Evolutionary conservation across 257 asterid species (phyloP).

Genomic region (Solanum virginianum): DNA sequence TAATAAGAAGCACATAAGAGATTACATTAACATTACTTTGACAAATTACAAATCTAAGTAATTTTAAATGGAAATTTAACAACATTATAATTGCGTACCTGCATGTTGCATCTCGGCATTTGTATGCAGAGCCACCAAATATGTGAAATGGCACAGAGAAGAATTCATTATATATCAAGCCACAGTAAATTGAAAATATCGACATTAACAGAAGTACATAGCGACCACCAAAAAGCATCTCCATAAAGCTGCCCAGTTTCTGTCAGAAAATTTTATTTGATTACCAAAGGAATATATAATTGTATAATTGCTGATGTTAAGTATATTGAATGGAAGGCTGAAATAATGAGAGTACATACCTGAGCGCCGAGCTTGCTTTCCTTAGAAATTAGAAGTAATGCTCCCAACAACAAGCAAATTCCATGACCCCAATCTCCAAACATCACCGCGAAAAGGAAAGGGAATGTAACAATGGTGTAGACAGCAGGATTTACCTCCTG

Average conservation of each 20-base stretch:
- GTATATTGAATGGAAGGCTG: background rate
- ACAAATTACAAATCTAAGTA: background rate
- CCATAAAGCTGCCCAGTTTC: slow-evolving; percentile 99
- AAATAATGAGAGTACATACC: slow-evolving; percentile 33
- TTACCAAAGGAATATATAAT: background rate
- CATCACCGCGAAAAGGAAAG: slow-evolving; percentile 99
- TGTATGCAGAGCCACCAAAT: slow-evolving; percentile 89
- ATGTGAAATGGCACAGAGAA: slow-evolving; percentile 96
- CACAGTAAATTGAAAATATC: slow-evolving; percentile 88
- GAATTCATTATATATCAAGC: slow-evolving; percentile 93
- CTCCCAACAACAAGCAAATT: slow-evolving; percentile 79
- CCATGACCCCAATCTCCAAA: slow-evolving; percentile 99
- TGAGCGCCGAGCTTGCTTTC: slow-evolving; percentile 77
- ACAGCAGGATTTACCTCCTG: slow-evolving; percentile 99
- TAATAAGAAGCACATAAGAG: background rate
- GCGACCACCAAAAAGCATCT: slow-evolving; percentile 97
- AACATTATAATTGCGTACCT: slow-evolving; percentile 34
- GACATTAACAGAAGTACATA: slow-evolving; percentile 92
- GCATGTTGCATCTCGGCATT: slow-evolving; percentile 87
- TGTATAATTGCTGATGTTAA: background rate
- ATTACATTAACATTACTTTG: background rate
- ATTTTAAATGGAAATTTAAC: background rate
- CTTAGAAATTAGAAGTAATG: slow-evolving; percentile 58
- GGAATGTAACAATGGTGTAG: slow-evolving; percentile 80
- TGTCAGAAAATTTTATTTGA: slow-evolving; percentile 18